Evolutionary conservation across 2,329 filamentous ascomycete genomes (phyloP).

Genomic region (Aspergillus carbonarius): DNA sequence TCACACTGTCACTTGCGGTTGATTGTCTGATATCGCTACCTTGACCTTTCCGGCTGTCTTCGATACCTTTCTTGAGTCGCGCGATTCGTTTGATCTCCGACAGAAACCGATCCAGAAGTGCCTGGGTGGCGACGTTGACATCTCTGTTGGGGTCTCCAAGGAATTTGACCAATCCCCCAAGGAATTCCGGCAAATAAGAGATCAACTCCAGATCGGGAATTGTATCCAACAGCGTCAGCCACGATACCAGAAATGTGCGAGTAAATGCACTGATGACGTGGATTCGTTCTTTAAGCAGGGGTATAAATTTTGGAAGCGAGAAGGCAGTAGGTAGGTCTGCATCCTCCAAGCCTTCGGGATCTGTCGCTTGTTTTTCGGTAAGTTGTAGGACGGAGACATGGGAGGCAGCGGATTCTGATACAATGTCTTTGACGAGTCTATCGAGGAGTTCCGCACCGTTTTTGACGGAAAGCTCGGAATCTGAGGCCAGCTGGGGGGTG

Average conservation of each 20-base stretch:
- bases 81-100: conserved; percentile 93
- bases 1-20: conserved; percentile 66
- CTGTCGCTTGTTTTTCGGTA: conserved; percentile 50
- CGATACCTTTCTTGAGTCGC: conserved; percentile 85
- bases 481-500: conserved; percentile 73
- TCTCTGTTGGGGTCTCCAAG: conserved; percentile 87
- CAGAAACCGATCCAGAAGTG: conserved; percentile 83
- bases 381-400: conserved; percentile 86
- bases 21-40: conserved; percentile 69
- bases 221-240: conserved; percentile 91
- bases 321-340: conserved; percentile 77
- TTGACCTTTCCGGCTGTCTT: conserved; percentile 73
- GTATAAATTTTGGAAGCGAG: conserved; percentile 86
- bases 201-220: conserved; percentile 96
- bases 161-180: conserved; percentile 86
- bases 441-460: conserved; percentile 96
- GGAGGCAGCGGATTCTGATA: conserved; percentile 89
- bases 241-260: conserved; percentile 89
- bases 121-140: conserved; percentile 91
- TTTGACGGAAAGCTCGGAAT: conserved; percentile 95
- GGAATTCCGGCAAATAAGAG: conserved; percentile 85
- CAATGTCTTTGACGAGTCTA: conserved; percentile 92
- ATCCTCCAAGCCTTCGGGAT: conserved; percentile 39
- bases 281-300: conserved; percentile 88
- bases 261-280: conserved; percentile 94